These are phyloP conservation scores for Populus hybrid DNA, from an alignment of 441 rosid species.

Conservation along the genomic window DNA sequence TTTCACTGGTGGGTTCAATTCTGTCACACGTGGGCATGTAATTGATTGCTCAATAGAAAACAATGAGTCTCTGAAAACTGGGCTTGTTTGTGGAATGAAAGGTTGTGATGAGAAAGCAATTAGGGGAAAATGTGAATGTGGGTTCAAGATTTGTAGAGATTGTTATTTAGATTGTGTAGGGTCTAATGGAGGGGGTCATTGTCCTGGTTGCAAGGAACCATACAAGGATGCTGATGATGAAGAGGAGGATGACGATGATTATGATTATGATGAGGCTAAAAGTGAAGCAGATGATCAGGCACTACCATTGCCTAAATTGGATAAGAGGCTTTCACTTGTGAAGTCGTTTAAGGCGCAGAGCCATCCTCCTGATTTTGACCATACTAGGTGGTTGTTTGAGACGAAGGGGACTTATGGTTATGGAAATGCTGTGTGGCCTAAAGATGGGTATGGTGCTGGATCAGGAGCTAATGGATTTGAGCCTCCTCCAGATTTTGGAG, in stretches of 20 bases:
- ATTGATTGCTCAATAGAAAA: conserved; percentile 48
- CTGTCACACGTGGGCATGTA: conserved; percentile 75
- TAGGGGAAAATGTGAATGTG: conserved; percentile 65
- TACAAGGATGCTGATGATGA: conserved; percentile 52
- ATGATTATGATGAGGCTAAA: conserved; percentile 34
- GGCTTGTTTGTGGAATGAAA: conserved; percentile 52
- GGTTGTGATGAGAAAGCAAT: conserved; percentile 79
- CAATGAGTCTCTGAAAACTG: conserved; percentile 35
- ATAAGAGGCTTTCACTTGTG: conserved; percentile 73
- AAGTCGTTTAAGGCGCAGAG: conserved; percentile 65
- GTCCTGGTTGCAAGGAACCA: conserved; percentile 83
- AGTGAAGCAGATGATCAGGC: conserved; percentile 59
- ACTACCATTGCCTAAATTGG: conserved; percentile 64
- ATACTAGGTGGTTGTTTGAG: conserved; percentile 86
- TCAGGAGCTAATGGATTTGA: conserved; percentile 64
- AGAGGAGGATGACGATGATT: conserved; percentile 25
- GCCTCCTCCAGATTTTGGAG: conserved; percentile 64
- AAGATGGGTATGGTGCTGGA: conserved; percentile 66
- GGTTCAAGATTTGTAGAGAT: conserved; percentile 66
- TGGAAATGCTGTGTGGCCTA: conserved; percentile 91
- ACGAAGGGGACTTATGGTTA: conserved; percentile 90
- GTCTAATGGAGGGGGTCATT: conserved; percentile 50
- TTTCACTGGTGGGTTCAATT: conserved; percentile 71
- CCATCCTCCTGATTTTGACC: conserved; percentile 68
- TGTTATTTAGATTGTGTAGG: conserved; percentile 63